Percentiles rank a stretch among this genome's conserved stretches.
Conservation (phyloP, 106 monocot genomes). For the Phalaenopsis aphrodite region DNA sequence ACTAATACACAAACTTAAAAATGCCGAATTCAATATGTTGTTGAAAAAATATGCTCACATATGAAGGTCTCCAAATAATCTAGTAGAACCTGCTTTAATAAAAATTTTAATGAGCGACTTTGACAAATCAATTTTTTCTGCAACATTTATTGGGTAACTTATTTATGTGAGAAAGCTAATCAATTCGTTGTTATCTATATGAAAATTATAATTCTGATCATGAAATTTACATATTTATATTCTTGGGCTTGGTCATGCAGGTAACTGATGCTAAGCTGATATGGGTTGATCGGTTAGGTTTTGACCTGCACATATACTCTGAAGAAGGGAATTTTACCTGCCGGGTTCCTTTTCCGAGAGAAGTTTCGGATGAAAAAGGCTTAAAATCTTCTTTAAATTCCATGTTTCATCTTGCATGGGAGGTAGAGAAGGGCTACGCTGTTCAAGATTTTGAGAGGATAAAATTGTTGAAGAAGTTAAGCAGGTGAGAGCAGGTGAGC, state of each 20-base stretch:
- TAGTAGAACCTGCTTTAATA: too few relatives aligned
- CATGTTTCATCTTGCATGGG: conserved; percentile 95
- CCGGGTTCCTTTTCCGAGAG: conserved; percentile 75
- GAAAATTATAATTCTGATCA: too few relatives aligned
- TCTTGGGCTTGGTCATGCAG: conserved; percentile 18
- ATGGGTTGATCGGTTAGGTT: conserved; percentile 84
- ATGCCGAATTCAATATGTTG: too few relatives aligned
- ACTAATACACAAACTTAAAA: too few relatives aligned
- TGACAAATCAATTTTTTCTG: too few relatives aligned
- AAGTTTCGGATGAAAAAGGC: conserved; percentile 80
- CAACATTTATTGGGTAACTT: too few relatives aligned
- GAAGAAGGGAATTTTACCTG: conserved; percentile 42
- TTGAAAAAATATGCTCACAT: too few relatives aligned
- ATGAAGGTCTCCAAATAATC: too few relatives aligned
- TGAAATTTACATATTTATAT: too few relatives aligned
- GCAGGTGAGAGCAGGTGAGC: conserved; percentile 43
- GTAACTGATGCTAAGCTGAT: conserved; percentile 59
- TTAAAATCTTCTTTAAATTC: conserved; percentile 90
- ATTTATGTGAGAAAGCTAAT: too few relatives aligned
- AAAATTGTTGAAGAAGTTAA: conserved; percentile 49
- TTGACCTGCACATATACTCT: conserved; percentile 66
- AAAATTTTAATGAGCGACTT: too few relatives aligned
- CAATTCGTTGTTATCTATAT: too few relatives aligned
- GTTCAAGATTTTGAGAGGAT: conserved; percentile 69
- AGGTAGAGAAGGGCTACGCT: conserved; percentile 70